Conservation (phyloP, 495 filamentous ascomycete genomes). For the Hapsidospora chrysogenum region DNA sequence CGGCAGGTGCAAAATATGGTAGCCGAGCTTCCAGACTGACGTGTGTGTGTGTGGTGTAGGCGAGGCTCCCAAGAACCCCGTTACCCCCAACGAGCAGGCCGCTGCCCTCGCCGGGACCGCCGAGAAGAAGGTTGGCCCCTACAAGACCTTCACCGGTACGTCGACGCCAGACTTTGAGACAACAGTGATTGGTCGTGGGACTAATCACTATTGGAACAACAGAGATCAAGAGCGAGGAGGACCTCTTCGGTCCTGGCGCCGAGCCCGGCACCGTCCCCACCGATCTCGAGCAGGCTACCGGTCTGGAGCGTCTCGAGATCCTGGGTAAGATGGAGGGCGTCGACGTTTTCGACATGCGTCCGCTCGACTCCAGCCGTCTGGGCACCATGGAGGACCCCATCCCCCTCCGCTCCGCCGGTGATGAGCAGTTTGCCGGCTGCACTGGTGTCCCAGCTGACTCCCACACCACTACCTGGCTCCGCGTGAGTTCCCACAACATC, state of each 20-base stretch:
- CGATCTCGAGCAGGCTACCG: constrained; percentile 87
- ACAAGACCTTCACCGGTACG: constrained; percentile 18
- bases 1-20: not conserved
- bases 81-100: constrained; percentile 2
- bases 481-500: constrained; percentile 34
- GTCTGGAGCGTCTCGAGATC: constrained; percentile 95
- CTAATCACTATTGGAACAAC: too few species aligned
- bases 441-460: constrained; percentile 87
- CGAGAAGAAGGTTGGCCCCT: constrained; percentile 13
- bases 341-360: constrained; percentile 97
- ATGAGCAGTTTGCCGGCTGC: constrained; percentile 95
- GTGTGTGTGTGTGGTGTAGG: not conserved
- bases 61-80: not conserved
- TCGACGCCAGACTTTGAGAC: too few species aligned
- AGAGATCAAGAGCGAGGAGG: constrained; percentile 71
- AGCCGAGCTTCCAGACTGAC: not conserved
- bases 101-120: constrained; percentile 5
- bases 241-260: constrained; percentile 74
- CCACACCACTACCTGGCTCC: constrained; percentile 78
- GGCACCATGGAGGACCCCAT: constrained; percentile 87
- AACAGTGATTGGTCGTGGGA: too few species aligned
- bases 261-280: constrained; percentile 69
- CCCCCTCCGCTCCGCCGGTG: constrained; percentile 71
- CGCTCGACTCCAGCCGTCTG: constrained; percentile 75
- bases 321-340: constrained; percentile 98